phyloP scores from a whole-genome alignment of 805 yeast genomes.

The Kodamaea kaohsiungensis region DNA sequence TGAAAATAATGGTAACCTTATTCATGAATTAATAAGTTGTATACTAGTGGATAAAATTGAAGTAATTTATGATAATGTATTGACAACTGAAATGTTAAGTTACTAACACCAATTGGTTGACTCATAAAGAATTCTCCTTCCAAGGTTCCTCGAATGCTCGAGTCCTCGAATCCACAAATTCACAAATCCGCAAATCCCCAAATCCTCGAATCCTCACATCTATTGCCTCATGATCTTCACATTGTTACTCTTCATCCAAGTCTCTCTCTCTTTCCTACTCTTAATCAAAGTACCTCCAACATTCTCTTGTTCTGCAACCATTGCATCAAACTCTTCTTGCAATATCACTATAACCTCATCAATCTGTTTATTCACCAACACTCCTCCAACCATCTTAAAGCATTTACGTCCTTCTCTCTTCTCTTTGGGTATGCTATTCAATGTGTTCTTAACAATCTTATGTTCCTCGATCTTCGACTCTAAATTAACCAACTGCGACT shows the following conservation, averaged over 20 bases:
- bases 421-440: conserved; percentile 34
- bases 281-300: conserved; percentile 28
- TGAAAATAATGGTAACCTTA: too few relatives aligned
- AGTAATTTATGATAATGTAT: background rate
- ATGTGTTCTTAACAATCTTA: conserved; percentile 41
- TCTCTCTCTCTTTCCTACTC: conserved; percentile 35
- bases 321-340: conserved; percentile 47
- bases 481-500: conserved; percentile 36
- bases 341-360: conserved; percentile 71
- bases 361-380: conserved; percentile 78
- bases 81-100: background rate
- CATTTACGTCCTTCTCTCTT: conserved; percentile 63
- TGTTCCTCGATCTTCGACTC: conserved; percentile 43
- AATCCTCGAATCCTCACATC: background rate
- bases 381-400: conserved; percentile 93
- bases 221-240: conserved; percentile 40
- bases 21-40: too few relatives aligned
- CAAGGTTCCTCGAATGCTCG: too few relatives aligned
- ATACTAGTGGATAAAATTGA: too few relatives aligned
- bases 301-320: conserved; percentile 23
- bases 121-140: too few relatives aligned
- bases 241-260: conserved; percentile 43
- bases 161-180: too few relatives aligned
- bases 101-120: background rate
- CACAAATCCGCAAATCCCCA: too few relatives aligned